Evolutionary conservation across 371 early-diverging fungal genomes (phyloP).

Genomic region (Mucor ambiguus): DNA sequence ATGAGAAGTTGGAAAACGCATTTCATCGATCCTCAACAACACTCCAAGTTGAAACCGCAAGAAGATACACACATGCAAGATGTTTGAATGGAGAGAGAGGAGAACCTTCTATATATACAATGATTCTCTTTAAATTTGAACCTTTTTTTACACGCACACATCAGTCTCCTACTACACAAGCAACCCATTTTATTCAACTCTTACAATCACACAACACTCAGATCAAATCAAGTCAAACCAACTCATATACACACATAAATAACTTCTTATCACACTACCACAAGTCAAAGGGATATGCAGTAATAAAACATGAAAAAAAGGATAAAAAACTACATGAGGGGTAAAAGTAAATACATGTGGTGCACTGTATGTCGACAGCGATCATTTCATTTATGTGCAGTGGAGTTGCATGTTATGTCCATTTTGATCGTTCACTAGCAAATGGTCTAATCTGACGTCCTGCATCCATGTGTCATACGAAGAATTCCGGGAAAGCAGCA

Average conservation of each 20-base stretch:
- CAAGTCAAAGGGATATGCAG: not conserved
- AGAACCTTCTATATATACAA: not conserved
- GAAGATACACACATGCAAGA: slow-evolving; percentile 16
- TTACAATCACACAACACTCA: too few species aligned
- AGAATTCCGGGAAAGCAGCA: not conserved
- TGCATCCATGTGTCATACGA: not conserved
- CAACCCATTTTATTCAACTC: not conserved
- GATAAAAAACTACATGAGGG: not conserved
- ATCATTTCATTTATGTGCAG: not conserved
- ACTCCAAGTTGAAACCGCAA: not conserved
- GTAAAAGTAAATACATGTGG: not conserved
- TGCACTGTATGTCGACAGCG: not conserved
- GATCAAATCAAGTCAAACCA: too few species aligned
- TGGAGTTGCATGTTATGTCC: not conserved
- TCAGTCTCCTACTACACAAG: not conserved
- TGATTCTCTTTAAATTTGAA: not conserved
- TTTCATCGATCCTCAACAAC: slow-evolving; percentile 25
- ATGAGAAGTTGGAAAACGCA: slow-evolving; percentile 43
- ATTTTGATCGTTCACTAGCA: not conserved
- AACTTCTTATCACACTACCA: not conserved
- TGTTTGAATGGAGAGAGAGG: not conserved
- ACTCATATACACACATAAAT: not conserved
- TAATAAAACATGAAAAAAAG: slow-evolving; percentile 6
- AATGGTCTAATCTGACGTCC: not conserved
- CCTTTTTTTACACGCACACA: not conserved